Conservation (phyloP, 441 rosid species). For the Mallotus japonicus region DNA sequence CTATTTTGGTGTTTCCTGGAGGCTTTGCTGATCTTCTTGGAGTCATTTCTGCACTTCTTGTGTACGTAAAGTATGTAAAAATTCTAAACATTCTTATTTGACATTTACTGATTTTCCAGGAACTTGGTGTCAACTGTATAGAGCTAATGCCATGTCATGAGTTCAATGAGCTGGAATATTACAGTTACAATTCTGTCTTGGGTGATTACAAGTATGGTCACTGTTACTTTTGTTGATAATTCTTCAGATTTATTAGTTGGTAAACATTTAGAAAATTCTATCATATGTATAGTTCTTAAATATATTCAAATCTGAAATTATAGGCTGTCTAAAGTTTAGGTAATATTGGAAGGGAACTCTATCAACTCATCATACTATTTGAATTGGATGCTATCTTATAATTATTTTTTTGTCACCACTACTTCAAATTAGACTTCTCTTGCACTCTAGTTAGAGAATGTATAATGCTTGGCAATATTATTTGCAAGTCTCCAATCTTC, state of each 20-base stretch:
- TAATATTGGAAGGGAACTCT: background rate
- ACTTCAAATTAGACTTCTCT: background rate
- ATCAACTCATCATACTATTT: background rate
- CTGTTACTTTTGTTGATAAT: conserved; percentile 21
- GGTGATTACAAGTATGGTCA: conserved; percentile 69
- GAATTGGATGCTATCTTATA: background rate
- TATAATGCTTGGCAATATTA: background rate
- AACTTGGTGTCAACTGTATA: conserved; percentile 91
- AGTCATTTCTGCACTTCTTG: conserved; percentile 12
- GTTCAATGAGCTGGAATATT: conserved; percentile 93
- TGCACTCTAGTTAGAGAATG: background rate
- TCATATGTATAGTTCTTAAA: background rate
- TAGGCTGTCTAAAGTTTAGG: background rate
- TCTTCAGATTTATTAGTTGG: conserved; percentile 14
- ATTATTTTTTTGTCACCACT: background rate
- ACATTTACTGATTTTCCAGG: conserved; percentile 50
- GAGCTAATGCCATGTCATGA: conserved; percentile 98
- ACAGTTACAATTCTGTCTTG: conserved; percentile 74
- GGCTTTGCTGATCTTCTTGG: conserved; percentile 4
- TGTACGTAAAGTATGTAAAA: background rate
- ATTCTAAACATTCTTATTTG: conserved; percentile 14
- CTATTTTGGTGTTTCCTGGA: background rate
- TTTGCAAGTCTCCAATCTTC: background rate
- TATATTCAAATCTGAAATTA: background rate
- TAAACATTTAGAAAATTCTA: background rate